phyloP scores from a whole-genome alignment of 208 protist species.

The Phytomonas serpens region DNA sequence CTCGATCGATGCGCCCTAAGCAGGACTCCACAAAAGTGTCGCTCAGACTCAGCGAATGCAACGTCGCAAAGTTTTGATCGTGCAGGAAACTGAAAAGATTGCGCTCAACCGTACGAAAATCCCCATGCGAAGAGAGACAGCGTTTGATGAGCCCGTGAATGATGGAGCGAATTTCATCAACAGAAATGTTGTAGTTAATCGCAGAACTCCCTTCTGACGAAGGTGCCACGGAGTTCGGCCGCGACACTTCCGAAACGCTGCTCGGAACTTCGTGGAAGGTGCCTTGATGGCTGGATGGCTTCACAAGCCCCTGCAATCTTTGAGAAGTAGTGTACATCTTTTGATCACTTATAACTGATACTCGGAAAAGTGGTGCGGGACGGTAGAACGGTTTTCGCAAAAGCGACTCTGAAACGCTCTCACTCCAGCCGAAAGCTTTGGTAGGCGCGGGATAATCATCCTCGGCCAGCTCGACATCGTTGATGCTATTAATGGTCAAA shows the following conservation, averaged over 20 bases:
- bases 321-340: neutral
- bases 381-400: conserved; percentile 27
- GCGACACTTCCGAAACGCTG: neutral
- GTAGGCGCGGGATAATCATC: conserved; percentile 23
- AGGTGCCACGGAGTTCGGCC: neutral
- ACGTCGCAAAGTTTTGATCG: conserved; percentile 64
- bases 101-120: conserved; percentile 87
- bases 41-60: conserved; percentile 36
- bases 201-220: neutral
- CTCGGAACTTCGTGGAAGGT: neutral
- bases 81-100: conserved; percentile 88
- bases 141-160: conserved; percentile 68
- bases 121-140: conserved; percentile 57
- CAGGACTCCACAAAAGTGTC: conserved; percentile 52
- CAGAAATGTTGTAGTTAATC: conserved; percentile 48
- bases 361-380: conserved; percentile 51
- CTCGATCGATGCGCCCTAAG: conserved; percentile 36
- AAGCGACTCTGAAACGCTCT: conserved; percentile 23
- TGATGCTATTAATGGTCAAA: conserved; percentile 41
- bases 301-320: neutral
- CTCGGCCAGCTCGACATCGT: conserved; percentile 31
- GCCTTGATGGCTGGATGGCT: neutral
- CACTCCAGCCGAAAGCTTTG: conserved; percentile 38
- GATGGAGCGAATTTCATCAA: conserved; percentile 48
- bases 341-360: conserved; percentile 36